Conservation (phyloP, 2,329 filamentous ascomycete genomes). For the Monilinia fructigena region DNA sequence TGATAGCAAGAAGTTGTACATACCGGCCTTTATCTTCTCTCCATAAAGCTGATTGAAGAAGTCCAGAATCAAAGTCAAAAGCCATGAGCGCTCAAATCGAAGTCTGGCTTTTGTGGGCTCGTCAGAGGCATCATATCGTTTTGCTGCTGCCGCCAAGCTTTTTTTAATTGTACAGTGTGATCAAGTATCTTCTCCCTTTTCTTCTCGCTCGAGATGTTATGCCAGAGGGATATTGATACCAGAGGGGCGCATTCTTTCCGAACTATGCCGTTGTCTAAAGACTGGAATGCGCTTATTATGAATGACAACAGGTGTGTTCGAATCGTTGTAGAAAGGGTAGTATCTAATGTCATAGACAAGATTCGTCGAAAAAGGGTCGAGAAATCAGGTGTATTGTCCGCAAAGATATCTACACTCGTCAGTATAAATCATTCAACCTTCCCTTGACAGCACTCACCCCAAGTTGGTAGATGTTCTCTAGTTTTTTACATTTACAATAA, state of each 20-base stretch:
- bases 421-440: slow-evolving; percentile 18
- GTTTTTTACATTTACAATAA: slow-evolving; percentile 86
- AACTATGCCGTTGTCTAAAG: slow-evolving; percentile 81
- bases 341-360: slow-evolving; percentile 79
- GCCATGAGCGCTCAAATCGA: slow-evolving; percentile 90
- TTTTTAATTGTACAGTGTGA: slow-evolving; percentile 71
- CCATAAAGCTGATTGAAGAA: slow-evolving; percentile 74
- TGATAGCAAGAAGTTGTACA: slow-evolving; percentile 24
- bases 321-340: slow-evolving; percentile 62
- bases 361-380: slow-evolving; percentile 85
- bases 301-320: slow-evolving; percentile 85
- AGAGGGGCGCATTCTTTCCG: slow-evolving; percentile 95
- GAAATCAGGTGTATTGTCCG: slow-evolving; percentile 75
- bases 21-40: slow-evolving; percentile 49
- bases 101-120: slow-evolving; percentile 74
- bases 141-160: slow-evolving; percentile 87
- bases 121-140: slow-evolving; percentile 85
- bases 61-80: slow-evolving; percentile 81
- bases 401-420: slow-evolving; percentile 63
- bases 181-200: slow-evolving; percentile 72
- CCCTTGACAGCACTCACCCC: slow-evolving; percentile 57
- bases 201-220: slow-evolving; percentile 79
- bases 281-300: slow-evolving; percentile 89
- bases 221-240: slow-evolving; percentile 93
- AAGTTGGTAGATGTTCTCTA: slow-evolving; percentile 81